These are phyloP conservation scores for Blastobotrys americana DNA, from an alignment of 805 yeast species.

Conservation along the genomic window DNA sequence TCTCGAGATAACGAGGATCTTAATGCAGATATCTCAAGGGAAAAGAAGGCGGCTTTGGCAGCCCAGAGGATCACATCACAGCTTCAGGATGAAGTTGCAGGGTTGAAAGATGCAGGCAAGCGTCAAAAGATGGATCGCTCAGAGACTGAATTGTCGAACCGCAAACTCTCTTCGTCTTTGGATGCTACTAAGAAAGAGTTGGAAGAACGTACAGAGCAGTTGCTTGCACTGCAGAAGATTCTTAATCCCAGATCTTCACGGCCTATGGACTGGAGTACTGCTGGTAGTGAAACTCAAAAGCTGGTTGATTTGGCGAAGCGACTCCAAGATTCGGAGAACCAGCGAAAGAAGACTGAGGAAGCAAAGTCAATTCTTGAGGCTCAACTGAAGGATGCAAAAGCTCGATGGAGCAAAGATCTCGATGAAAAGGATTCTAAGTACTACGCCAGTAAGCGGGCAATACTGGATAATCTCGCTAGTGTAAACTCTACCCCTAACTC, in stretches of 20 bases:
- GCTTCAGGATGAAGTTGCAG: slow-evolving; percentile 17
- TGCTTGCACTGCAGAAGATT: slow-evolving; percentile 33
- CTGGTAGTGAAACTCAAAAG: slow-evolving; percentile 43
- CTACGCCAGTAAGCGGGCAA: slow-evolving; percentile 18
- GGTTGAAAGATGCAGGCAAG: slow-evolving; percentile 15
- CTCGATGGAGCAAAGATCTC: slow-evolving; percentile 22
- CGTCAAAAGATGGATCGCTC: slow-evolving; percentile 21
- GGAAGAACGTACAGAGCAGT: slow-evolving; percentile 18
- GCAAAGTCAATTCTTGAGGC: slow-evolving; percentile 18
- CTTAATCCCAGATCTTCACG: slow-evolving; percentile 16
- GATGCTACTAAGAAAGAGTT: slow-evolving; percentile 17
- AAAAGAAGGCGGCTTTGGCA: slow-evolving; percentile 18
- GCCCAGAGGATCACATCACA: slow-evolving; percentile 18
- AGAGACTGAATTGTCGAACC: slow-evolving; percentile 19
- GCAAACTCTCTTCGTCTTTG: slow-evolving; percentile 19
- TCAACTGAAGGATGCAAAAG: slow-evolving; percentile 21
- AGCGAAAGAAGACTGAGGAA: slow-evolving; percentile 22
- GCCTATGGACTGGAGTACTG: slow-evolving; percentile 28
- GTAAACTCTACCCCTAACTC: slow-evolving; percentile 5
- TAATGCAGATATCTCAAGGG: slow-evolving; percentile 21
- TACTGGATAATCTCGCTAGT: slow-evolving; percentile 16
- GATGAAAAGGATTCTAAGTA: slow-evolving; percentile 21
- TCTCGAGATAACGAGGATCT: slow-evolving; percentile 28
- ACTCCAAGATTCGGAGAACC: slow-evolving; percentile 28
- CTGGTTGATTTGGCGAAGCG: slow-evolving; percentile 23